phyloP scores from a whole-genome alignment of 1,284 basidiomycete species.

The Sporisorium iseilematis-ciliati region DNA sequence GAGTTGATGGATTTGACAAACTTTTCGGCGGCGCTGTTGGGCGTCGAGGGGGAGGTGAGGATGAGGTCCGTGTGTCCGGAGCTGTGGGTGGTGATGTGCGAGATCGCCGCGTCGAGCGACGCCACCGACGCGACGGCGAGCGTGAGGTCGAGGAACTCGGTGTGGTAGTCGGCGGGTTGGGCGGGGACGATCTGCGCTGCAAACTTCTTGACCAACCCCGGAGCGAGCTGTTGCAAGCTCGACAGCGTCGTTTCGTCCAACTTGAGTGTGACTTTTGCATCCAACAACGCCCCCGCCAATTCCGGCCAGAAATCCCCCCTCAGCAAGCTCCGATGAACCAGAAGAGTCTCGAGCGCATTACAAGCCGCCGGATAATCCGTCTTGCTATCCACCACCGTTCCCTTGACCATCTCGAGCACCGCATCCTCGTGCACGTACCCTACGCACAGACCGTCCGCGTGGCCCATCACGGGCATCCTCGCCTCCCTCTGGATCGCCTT shows the following conservation, averaged over 20 bases:
- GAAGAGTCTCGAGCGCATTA: conserved; percentile 90
- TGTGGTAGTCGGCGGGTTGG: conserved; percentile 78
- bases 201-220: conserved; percentile 50
- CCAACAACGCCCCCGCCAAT: conserved; percentile 80
- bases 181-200: conserved; percentile 49
- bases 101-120: conserved; percentile 80
- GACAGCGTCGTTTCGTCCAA: conserved; percentile 76
- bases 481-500: conserved; percentile 88
- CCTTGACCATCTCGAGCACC: conserved; percentile 80
- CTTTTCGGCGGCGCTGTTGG: conserved; percentile 73
- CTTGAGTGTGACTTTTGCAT: conserved; percentile 79
- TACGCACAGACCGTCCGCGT: conserved; percentile 93
- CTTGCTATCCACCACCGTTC: conserved; percentile 92
- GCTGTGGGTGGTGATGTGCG: conserved; percentile 90
- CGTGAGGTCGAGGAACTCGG: conserved; percentile 78
- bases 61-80: conserved; percentile 97
- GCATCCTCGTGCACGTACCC: conserved; percentile 90
- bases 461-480: conserved; percentile 97
- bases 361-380: conserved; percentile 96
- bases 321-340: conserved; percentile 78
- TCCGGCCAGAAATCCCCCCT: conserved; percentile 77
- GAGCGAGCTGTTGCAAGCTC: neutral
- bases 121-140: conserved; percentile 80
- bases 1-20: conserved; percentile 91
- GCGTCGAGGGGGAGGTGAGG: conserved; percentile 71